Percentiles rank a stretch among this genome's conserved stretches.
Evolutionary conservation across 2,329 filamentous ascomycete genomes (phyloP).

Genomic region (Massarina eburnea): DNA sequence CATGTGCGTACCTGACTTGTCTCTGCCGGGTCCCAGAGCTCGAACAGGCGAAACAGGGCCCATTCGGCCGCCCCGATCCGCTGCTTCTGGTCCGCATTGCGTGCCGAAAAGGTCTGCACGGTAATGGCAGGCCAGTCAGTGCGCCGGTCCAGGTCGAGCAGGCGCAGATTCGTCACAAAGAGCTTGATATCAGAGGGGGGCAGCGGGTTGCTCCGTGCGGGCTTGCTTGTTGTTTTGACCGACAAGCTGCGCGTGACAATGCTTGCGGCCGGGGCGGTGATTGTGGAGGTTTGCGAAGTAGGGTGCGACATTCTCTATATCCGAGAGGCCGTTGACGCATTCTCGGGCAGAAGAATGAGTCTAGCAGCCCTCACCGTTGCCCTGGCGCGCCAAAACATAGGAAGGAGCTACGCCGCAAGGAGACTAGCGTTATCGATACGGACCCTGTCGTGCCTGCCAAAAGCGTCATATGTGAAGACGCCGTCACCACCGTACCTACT

Average conservation of each 20-base stretch:
- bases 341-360: not conserved
- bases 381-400: constrained; percentile 2
- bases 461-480: not conserved
- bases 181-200: constrained; percentile 46
- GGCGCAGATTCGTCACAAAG: constrained; percentile 80
- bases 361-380: no score
- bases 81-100: constrained; percentile 76
- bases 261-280: constrained; percentile 18
- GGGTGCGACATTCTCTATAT: constrained; percentile 29
- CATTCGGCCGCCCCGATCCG: constrained; percentile 84
- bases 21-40: constrained; percentile 77
- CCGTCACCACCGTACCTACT: not conserved
- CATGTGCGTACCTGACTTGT: constrained; percentile 64
- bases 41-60: constrained; percentile 85
- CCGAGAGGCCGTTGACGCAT: constrained; percentile 10
- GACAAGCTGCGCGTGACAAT: constrained; percentile 31
- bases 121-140: constrained; percentile 81
- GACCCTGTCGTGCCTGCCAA: no score
- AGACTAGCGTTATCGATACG: constrained; percentile 5
- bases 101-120: constrained; percentile 67
- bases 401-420: not conserved
- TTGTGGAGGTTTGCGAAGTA: constrained; percentile 24
- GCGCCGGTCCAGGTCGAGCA: constrained; percentile 75
- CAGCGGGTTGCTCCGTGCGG: constrained; percentile 19
- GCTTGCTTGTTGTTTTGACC: constrained; percentile 34